phyloP scores from a whole-genome alignment of 306 rosid species.

The Cucumis sativus region DNA sequence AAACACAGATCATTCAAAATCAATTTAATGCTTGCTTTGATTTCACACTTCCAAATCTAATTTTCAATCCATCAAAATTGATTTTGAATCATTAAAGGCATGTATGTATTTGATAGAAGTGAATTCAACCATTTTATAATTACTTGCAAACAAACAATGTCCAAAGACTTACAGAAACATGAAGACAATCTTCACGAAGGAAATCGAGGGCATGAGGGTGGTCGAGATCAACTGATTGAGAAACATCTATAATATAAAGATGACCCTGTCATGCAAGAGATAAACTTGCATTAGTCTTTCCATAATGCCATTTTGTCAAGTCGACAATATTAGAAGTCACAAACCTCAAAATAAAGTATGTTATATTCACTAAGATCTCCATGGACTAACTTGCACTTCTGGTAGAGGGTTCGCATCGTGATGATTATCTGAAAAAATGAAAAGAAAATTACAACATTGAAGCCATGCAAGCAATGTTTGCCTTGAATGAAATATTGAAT shows the following conservation, averaged over 20 bases:
- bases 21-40: too few relatives aligned
- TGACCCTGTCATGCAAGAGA: conserved; percentile 48
- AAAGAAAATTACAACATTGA: not conserved
- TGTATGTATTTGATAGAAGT: too few relatives aligned
- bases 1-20: too few relatives aligned
- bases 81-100: too few relatives aligned
- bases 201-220: conserved; percentile 82
- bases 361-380: conserved; percentile 94
- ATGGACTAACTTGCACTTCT: conserved; percentile 85
- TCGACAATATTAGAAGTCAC: not conserved
- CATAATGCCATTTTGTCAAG: not conserved
- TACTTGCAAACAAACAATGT: too few relatives aligned
- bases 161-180: conserved; percentile 48
- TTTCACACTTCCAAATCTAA: too few relatives aligned
- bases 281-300: not conserved
- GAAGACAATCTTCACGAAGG: conserved; percentile 69
- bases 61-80: too few relatives aligned
- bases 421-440: conserved; percentile 45
- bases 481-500: not conserved
- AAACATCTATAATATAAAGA: conserved; percentile 78
- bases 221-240: conserved; percentile 89
- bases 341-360: conserved; percentile 73
- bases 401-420: conserved; percentile 76
- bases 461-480: not conserved
- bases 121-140: too few relatives aligned